A percentile compares a stretch with the other conserved stretches of the same genome.
Evolutionary conservation across 208 protist genomes (phyloP).

Genomic region (Crithidia mellificae): DNA sequence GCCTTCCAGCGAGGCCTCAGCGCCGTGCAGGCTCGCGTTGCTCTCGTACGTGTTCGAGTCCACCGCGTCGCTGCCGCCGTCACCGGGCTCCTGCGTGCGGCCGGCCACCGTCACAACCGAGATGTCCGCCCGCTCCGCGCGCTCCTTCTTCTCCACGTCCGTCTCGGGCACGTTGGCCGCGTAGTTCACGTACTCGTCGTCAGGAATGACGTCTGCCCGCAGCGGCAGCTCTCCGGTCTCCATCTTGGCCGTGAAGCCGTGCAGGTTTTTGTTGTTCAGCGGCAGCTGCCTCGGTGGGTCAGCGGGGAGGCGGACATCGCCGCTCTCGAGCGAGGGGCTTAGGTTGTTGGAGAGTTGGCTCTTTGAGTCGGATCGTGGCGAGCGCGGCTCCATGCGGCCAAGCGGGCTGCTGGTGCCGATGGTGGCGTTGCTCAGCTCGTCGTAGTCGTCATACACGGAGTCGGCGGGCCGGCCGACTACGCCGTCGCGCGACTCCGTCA

Average conservation of each 20-base stretch:
- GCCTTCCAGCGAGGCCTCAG: constrained; percentile 24
- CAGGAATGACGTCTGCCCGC: constrained; percentile 39
- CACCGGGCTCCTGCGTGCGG: constrained; percentile 17
- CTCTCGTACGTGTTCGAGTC: constrained; percentile 22
- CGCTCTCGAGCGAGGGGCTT: constrained; percentile 6
- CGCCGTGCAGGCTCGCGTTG: constrained; percentile 22
- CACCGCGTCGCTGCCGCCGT: constrained; percentile 25
- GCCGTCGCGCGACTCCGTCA: constrained; percentile 17
- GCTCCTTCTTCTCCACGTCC: not conserved
- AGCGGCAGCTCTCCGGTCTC: constrained; percentile 43
- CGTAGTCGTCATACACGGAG: constrained; percentile 41
- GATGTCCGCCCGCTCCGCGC: constrained; percentile 1
- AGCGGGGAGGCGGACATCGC: not conserved
- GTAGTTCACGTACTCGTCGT: constrained; percentile 31
- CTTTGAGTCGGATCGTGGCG: constrained; percentile 24
- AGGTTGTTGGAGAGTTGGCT: constrained; percentile 7
- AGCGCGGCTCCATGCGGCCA: not conserved
- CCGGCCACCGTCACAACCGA: constrained; percentile 23
- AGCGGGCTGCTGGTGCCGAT: constrained; percentile 31
- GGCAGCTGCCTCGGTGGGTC: constrained; percentile 37
- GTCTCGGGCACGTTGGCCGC: not conserved
- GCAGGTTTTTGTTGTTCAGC: constrained; percentile 49
- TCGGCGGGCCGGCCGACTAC: constrained; percentile 6
- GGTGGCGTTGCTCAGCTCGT: constrained; percentile 50
- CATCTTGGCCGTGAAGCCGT: constrained; percentile 39